Base-by-base conservation (phyloP, 495 filamentous ascomycete genomes). In the Antarctomyces pellizariae region DNA sequence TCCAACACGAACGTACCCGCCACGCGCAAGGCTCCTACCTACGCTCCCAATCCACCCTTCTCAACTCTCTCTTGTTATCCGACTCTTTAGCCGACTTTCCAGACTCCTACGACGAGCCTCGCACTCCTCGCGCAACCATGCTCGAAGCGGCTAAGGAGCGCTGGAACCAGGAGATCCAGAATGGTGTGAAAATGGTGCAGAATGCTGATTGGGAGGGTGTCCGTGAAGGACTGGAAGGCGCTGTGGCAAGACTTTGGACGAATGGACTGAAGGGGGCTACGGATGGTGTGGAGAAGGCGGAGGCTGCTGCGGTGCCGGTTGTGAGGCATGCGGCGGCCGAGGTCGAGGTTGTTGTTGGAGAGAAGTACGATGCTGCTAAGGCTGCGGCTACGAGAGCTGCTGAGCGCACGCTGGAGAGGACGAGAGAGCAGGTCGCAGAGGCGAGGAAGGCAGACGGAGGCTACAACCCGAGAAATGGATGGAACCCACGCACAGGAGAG, bases 161-260 rank as follows among this genome's bases (percentile, higher is more conserved):
- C 24, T 86, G 77, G 77, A 84, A 86, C 41, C 47, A 57, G 22
- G 77, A 84, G 48, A 49, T 84, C 16, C 64, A 75, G 42, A 52
- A 49, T 21, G 54, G 67, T 26, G 70, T 71, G n/a, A 54, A 52
- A 25, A 72, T 71, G 62, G 64, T 62, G 22, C 60, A 74, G 44
- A 58, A 50, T n/a, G 63, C 53, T 33, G 59, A 71, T 37, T 75
- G 65, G 65, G 48, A 56, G 22, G 57, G 55, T 28, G 56, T 64
- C 22, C 57, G 69, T 33, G 61, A 70, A 29, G 47, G 36, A 5
- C 42, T 58, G 30, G 64, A 71, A 41, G 49, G 47, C 11, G 44
- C 43, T 2, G 34, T 53, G 11, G 27, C 35, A 2, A 36, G 37
- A 19, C 17, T 41, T n/a, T 10, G 35, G 18, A 35, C 33, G 16